Evolutionary conservation across 1,139 yeast species (phyloP).

Genomic region (Debaryomyces singareniensis): DNA sequence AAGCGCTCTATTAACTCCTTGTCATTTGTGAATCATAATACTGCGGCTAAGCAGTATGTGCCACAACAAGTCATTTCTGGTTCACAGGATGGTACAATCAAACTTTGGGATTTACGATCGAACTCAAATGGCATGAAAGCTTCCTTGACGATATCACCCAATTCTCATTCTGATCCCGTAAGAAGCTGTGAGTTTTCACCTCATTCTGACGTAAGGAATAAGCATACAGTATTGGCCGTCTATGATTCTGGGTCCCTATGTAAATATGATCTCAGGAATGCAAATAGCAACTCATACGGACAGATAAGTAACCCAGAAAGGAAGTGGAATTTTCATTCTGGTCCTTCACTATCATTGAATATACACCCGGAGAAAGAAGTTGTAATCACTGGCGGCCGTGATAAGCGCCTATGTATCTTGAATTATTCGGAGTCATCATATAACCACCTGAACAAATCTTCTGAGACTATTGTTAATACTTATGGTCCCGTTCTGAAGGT

Average conservation of each 20-base stretch:
- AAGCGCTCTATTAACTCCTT: slow-evolving; percentile 77
- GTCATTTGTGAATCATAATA: slow-evolving; percentile 40
- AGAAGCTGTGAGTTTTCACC: slow-evolving; percentile 58
- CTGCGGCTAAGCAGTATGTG: slow-evolving; percentile 32
- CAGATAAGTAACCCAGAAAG: slow-evolving; percentile 46
- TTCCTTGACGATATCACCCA: slow-evolving; percentile 33
- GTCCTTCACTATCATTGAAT: slow-evolving; percentile 81
- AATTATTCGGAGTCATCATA: slow-evolving; percentile 38
- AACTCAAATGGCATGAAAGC: slow-evolving; percentile 34
- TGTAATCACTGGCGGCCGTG: slow-evolving; percentile 90
- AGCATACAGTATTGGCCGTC: slow-evolving; percentile 44
- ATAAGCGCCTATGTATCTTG: slow-evolving; percentile 78
- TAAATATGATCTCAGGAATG: slow-evolving; percentile 69
- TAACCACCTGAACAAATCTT: slow-evolving; percentile 36
- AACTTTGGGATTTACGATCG: slow-evolving; percentile 80
- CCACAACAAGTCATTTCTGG: slow-evolving; percentile 69
- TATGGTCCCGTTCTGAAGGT: slow-evolving; percentile 75
- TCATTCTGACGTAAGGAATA: slow-evolving; percentile 30
- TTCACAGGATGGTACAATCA: slow-evolving; percentile 84
- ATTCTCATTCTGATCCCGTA: slow-evolving; percentile 58
- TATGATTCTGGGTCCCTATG: slow-evolving; percentile 88
- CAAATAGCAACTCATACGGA: slow-evolving; percentile 8
- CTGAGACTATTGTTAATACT: slow-evolving; percentile 68
- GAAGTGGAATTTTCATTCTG: slow-evolving; percentile 83
- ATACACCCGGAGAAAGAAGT: slow-evolving; percentile 85